A percentile compares a stretch with the other conserved stretches of the same genome.
These are phyloP conservation scores for Tubosaeta sp. DNA, from an alignment of 768 basidiomycete species.

Conservation along the genomic window DNA sequence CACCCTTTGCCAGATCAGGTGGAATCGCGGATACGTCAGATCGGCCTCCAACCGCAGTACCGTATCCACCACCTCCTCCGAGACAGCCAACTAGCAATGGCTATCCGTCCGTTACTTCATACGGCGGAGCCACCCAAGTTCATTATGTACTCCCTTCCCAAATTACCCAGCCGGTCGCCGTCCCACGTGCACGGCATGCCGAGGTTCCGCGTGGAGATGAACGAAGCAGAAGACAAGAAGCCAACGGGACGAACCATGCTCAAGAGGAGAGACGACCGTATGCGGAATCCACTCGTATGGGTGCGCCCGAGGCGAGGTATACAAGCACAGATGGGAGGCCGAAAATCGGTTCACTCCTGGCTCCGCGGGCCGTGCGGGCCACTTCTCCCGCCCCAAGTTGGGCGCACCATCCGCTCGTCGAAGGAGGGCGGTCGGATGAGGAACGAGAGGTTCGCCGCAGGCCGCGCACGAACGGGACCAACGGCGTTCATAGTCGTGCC, in stretches of 20 bases:
- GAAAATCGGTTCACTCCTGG: constrained; percentile 31
- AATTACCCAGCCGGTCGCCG: constrained; percentile 13
- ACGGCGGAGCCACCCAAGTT: constrained; percentile 10
- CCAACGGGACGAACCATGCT: constrained; percentile 7
- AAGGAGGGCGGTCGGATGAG: constrained; percentile 29
- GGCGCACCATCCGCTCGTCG: constrained; percentile 28
- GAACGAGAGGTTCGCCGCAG: constrained; percentile 20
- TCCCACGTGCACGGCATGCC: constrained; percentile 20
- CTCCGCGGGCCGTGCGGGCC: constrained; percentile 28
- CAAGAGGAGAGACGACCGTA: constrained; percentile 14
- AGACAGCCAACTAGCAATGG: constrained; percentile 17
- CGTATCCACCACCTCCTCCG: constrained; percentile 28
- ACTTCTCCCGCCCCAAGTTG: constrained; percentile 26
- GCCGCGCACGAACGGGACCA: constrained; percentile 9
- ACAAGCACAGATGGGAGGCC: constrained; percentile 17
- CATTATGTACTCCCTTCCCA: constrained; percentile 12
- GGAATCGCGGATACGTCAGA: constrained; percentile 20
- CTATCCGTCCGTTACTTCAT: constrained; percentile 7
- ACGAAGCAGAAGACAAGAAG: constrained; percentile 17
- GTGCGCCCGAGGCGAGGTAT: constrained; percentile 5
- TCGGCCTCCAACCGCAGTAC: constrained; percentile 17
- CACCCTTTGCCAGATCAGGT: constrained; percentile 36
- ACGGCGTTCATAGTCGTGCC: background rate
- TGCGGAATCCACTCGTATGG: constrained; percentile 11
- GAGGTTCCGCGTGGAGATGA: constrained; percentile 22